phyloP scores from a whole-genome alignment of 768 basidiomycete species.

The Jaapia argillacea region DNA sequence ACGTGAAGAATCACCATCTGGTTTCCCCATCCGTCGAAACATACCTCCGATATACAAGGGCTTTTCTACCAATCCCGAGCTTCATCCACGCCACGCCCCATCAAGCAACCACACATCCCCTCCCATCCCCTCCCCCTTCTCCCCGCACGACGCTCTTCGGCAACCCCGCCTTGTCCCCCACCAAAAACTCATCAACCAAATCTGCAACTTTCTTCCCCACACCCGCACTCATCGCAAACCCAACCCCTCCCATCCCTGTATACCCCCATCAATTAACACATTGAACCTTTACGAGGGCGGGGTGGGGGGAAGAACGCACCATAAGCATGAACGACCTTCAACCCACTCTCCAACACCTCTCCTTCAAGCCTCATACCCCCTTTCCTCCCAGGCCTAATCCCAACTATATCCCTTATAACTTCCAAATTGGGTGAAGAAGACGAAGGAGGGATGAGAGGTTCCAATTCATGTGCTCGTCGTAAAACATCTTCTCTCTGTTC shows the following conservation, averaged over 20 bases:
- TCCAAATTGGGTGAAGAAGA: background rate
- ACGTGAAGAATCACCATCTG: too few species aligned
- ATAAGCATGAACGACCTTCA: background rate
- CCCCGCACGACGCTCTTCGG: too few species aligned
- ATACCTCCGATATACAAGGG: too few species aligned
- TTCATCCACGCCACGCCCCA: too few species aligned
- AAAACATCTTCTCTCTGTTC: background rate
- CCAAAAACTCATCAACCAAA: background rate
- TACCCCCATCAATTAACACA: background rate
- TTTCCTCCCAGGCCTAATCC: background rate
- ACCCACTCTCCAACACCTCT: background rate
- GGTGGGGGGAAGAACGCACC: background rate
- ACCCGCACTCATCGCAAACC: background rate
- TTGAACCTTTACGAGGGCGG: background rate
- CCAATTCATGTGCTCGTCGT: background rate
- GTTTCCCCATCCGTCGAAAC: too few species aligned
- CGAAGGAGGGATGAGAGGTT: background rate
- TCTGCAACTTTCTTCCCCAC: background rate
- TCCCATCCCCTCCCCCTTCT: too few species aligned
- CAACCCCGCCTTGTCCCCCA: background rate
- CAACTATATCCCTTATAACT: background rate
- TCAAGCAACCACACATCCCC: too few species aligned
- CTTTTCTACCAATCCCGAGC: too few species aligned
- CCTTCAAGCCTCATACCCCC: background rate
- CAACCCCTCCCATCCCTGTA: background rate